These are phyloP conservation scores for Clitopilus passeckerianus DNA, from an alignment of 768 basidiomycete genomes.

Conservation along the genomic window DNA sequence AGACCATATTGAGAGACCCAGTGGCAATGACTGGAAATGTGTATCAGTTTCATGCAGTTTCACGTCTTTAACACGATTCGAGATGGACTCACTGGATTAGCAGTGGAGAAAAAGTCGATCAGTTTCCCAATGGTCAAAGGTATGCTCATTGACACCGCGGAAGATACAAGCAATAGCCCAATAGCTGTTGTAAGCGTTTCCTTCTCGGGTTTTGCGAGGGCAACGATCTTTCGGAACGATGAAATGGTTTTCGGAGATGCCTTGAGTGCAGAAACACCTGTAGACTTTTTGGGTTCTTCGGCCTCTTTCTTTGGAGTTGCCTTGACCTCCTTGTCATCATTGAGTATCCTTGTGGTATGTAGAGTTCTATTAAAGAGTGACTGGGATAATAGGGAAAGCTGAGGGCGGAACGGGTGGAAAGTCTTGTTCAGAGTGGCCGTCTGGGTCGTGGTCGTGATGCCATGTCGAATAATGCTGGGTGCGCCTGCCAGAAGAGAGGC, in stretches of 20 bases:
- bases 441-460: background rate
- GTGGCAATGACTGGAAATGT: conserved; percentile 60
- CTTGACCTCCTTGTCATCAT: conserved; percentile 1
- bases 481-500: background rate
- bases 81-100: conserved; percentile 57
- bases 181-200: conserved; percentile 73
- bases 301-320: background rate
- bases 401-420: background rate
- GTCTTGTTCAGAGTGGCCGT: background rate
- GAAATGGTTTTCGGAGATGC: conserved; percentile 42
- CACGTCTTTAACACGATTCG: background rate
- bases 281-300: conserved; percentile 1
- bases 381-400: background rate
- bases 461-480: background rate
- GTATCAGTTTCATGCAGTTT: conserved; percentile 1
- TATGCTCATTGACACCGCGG: conserved; percentile 86
- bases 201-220: conserved; percentile 79
- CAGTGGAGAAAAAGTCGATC: conserved; percentile 86
- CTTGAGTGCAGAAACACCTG: conserved; percentile 23
- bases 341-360: background rate
- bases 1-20: conserved; percentile 73
- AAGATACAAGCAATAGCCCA: conserved; percentile 80
- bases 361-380: background rate
- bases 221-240: conserved; percentile 68
- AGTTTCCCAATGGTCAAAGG: conserved; percentile 91